phyloP scores from a whole-genome alignment of 177 flowering plant species.

The Vitis hybrid region DNA sequence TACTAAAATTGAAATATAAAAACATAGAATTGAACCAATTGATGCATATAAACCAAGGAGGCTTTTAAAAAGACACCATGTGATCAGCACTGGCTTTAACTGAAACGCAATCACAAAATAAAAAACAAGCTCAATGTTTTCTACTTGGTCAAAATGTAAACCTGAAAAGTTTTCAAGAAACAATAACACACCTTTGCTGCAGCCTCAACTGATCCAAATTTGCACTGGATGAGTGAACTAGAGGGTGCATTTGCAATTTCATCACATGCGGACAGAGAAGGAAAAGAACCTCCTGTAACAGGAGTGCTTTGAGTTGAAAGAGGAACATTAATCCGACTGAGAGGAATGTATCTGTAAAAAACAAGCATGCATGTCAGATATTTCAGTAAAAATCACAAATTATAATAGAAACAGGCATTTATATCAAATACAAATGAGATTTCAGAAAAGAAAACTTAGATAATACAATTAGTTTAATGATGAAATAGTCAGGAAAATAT shows the following conservation, averaged over 20 bases:
- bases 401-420: neutral
- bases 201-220: constrained; percentile 62
- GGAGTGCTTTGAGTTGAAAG: constrained; percentile 23
- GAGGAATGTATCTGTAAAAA: constrained; percentile 78
- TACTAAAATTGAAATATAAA: neutral
- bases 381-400: neutral
- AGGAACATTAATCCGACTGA: constrained; percentile 47
- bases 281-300: constrained; percentile 38
- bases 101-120: neutral
- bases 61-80: too few species aligned
- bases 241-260: constrained; percentile 48
- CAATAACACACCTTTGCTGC: constrained; percentile 67
- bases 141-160: neutral
- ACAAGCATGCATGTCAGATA: neutral
- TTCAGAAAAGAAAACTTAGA: neutral
- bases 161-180: neutral
- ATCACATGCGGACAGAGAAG: constrained; percentile 52
- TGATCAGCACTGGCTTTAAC: too few species aligned
- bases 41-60: too few species aligned
- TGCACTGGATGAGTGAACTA: constrained; percentile 55
- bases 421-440: neutral
- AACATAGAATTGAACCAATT: neutral
- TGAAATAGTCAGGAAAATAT: neutral
- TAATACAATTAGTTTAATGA: neutral
- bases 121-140: neutral